phyloP scores from a whole-genome alignment of 164 flowering plant genomes.

The Litsea cubeba region DNA sequence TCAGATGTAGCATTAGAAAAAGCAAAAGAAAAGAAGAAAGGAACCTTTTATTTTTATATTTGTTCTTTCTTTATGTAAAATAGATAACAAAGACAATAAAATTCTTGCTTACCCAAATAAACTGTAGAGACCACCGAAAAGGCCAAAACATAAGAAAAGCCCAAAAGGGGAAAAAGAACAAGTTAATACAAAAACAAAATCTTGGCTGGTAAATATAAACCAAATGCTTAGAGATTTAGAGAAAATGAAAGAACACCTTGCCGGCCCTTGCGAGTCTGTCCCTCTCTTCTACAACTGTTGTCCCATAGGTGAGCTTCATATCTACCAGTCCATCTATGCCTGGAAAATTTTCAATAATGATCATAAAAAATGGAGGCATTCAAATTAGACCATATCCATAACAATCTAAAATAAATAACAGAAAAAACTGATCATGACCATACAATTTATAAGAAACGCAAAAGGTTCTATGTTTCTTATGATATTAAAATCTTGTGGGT shows the following conservation, averaged over 20 bases:
- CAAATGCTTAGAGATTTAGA: too few relatives aligned
- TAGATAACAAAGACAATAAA: neutral
- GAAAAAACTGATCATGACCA: neutral
- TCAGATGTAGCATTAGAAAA: neutral
- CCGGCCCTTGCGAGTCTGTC: slow-evolving; percentile 92
- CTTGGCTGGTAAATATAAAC: neutral
- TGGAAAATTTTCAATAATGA: slow-evolving; percentile 14
- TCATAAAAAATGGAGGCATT: neutral
- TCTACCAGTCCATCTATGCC: slow-evolving; percentile 98
- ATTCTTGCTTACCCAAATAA: slow-evolving; percentile 64
- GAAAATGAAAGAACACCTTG: slow-evolving; percentile 50
- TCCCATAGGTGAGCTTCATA: slow-evolving; percentile 99
- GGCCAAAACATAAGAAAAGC: slow-evolving; percentile 11
- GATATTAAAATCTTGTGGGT: too few relatives aligned
- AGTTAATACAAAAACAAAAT: neutral
- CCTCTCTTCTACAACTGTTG: slow-evolving; percentile 94
- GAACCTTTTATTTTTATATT: neutral
- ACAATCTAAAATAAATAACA: neutral
- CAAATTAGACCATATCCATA: neutral
- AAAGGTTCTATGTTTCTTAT: too few relatives aligned
- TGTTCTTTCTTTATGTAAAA: too few relatives aligned
- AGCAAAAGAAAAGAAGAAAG: neutral
- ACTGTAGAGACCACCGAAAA: slow-evolving; percentile 43
- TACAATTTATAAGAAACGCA: neutral
- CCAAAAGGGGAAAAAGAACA: slow-evolving; percentile 6